Conservation (phyloP, 805 yeast species). For the Candida gorgasii region DNA sequence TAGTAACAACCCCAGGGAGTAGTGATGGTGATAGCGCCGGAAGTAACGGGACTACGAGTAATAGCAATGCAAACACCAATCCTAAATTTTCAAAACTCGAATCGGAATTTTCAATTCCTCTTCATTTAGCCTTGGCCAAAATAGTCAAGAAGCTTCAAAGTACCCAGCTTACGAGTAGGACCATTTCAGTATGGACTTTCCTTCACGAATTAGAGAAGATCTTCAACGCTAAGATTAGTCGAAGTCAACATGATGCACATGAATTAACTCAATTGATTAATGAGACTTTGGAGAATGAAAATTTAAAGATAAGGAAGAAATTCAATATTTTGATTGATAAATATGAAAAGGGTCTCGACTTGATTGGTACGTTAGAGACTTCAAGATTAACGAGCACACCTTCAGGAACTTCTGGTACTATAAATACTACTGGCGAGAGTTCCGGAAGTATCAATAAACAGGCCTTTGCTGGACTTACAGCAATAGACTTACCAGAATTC, state of each 20-base stretch:
- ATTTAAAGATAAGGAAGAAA: constrained; percentile 41
- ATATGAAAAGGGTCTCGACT: constrained; percentile 9
- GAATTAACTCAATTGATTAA: constrained; percentile 81
- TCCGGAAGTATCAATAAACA: constrained; percentile 1
- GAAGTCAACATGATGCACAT: constrained; percentile 91
- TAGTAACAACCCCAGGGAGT: neutral
- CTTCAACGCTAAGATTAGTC: constrained; percentile 70
- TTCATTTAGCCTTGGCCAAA: constrained; percentile 59
- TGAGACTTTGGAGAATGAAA: constrained; percentile 75
- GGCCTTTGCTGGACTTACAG: constrained; percentile 18
- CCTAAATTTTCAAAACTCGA: constrained; percentile 22
- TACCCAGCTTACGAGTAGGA: constrained; percentile 51
- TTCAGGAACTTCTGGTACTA: constrained; percentile 8
- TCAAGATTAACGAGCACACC: constrained; percentile 1
- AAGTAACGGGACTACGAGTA: constrained; percentile 2
- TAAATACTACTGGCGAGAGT: neutral
- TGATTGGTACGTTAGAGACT: constrained; percentile 5
- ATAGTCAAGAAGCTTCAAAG: constrained; percentile 61
- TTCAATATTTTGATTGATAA: constrained; percentile 20
- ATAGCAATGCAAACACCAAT: constrained; percentile 6
- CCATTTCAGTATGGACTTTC: constrained; percentile 77
- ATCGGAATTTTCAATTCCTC: constrained; percentile 39
- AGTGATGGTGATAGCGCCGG: constrained; percentile 6
- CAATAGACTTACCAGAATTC: constrained; percentile 52
- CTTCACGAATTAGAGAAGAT: constrained; percentile 70